Percentiles rank a stretch among this genome's conserved stretches.
phyloP scores from a whole-genome alignment of 2,329 filamentous ascomycete species.

The Fusarium fujikuroi region DNA sequence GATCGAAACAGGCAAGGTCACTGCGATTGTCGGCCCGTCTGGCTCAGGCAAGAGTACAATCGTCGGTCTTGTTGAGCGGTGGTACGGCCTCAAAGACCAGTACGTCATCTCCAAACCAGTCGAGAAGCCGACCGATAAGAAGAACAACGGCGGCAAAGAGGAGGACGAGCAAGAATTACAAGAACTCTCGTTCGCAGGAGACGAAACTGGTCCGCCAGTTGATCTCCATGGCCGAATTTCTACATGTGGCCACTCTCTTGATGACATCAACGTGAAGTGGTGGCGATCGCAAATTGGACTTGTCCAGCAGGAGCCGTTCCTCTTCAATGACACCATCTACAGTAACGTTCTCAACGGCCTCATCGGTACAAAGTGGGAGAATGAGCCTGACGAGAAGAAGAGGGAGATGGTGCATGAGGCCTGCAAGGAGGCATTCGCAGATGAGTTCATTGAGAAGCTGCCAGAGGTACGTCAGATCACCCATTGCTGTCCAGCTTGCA shows the following conservation, averaged over 20 bases:
- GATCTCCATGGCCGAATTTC: conserved; percentile 60
- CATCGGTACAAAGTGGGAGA: conserved; percentile 61
- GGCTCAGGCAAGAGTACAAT: conserved; percentile 81
- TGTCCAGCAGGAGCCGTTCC: conserved; percentile 74
- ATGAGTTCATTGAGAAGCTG: conserved; percentile 74
- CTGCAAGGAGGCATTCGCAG: conserved; percentile 73
- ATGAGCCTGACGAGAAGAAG: conserved; percentile 64
- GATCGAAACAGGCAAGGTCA: conserved; percentile 73
- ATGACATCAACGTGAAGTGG: conserved; percentile 70
- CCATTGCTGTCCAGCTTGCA: background rate
- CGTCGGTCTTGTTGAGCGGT: conserved; percentile 75
- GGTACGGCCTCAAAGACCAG: conserved; percentile 71
- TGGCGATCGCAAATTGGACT: conserved; percentile 71
- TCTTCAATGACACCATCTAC: conserved; percentile 73
- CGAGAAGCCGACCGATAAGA: conserved; percentile 54
- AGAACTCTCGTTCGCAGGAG: conserved; percentile 26
- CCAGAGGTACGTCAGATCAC: conserved; percentile 57
- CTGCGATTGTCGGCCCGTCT: conserved; percentile 78
- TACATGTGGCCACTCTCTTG: conserved; percentile 64
- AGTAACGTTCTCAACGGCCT: conserved; percentile 71
- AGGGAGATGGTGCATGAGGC: conserved; percentile 69
- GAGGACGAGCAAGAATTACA: background rate
- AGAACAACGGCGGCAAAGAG: background rate
- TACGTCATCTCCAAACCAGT: conserved; percentile 60
- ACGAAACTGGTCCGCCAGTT: conserved; percentile 55